Percentiles rank a stretch among this genome's conserved stretches.
Conservation (phyloP, 495 filamentous ascomycete genomes). For the Elasticomyces elasticus region DNA sequence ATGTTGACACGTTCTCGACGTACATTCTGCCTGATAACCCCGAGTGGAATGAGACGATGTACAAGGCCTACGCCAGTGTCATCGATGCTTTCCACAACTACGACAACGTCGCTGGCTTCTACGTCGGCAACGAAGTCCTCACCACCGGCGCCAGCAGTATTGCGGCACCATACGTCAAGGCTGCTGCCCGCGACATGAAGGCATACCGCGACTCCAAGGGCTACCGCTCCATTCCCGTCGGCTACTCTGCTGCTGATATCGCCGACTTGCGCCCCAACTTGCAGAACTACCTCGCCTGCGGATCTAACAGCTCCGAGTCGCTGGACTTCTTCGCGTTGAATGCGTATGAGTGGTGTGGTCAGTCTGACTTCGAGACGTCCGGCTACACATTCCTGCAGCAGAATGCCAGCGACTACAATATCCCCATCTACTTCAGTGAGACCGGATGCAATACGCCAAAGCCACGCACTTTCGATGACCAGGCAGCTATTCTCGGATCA, state of each 20-base stretch:
- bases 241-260: constrained; percentile 84
- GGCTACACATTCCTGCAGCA: constrained; percentile 60
- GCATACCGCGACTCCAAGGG: constrained; percentile 63
- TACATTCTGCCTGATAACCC: constrained; percentile 46
- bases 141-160: constrained; percentile 46
- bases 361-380: constrained; percentile 50
- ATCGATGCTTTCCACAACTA: constrained; percentile 71
- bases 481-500: constrained; percentile 60
- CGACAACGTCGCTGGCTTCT: constrained; percentile 71
- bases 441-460: constrained; percentile 44
- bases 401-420: constrained; percentile 49
- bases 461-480: constrained; percentile 68
- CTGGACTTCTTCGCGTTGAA: constrained; percentile 81
- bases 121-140: constrained; percentile 82
- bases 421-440: constrained; percentile 50
- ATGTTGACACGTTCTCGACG: constrained; percentile 75
- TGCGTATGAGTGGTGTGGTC: constrained; percentile 80
- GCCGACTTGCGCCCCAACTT: constrained; percentile 70
- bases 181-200: constrained; percentile 72
- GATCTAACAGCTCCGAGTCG: constrained; percentile 53
- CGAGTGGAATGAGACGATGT: constrained; percentile 62
- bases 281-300: constrained; percentile 80
- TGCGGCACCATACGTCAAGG: constrained; percentile 73
- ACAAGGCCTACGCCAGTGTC: constrained; percentile 55
- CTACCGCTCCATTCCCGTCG: constrained; percentile 76